Conservation (phyloP, 1,284 basidiomycete species). For the Microbotryum silenes-acaulis region DNA sequence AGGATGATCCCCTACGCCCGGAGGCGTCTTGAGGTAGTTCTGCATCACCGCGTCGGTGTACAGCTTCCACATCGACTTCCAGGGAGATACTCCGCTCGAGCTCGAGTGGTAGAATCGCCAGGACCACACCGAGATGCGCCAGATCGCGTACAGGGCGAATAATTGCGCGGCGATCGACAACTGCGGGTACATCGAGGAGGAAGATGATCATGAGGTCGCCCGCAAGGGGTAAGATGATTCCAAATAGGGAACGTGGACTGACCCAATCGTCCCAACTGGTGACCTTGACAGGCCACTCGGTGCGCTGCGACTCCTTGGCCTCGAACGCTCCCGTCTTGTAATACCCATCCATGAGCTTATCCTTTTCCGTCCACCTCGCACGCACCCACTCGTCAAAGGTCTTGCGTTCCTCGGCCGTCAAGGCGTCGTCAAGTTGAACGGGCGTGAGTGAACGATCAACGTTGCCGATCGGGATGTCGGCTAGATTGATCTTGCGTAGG, state of each 20-base stretch:
- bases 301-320: constrained; percentile 2
- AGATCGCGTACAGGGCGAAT: background rate
- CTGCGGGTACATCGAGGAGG: background rate
- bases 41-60: background rate
- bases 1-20: too few species aligned
- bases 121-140: background rate
- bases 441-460: background rate
- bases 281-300: background rate
- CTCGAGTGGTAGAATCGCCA: background rate
- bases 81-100: background rate
- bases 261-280: constrained; percentile 9
- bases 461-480: background rate
- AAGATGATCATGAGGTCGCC: background rate
- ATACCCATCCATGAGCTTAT: constrained; percentile 59
- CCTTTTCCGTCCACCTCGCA: constrained; percentile 73
- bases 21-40: background rate
- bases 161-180: background rate
- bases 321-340: constrained; percentile 41
- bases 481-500: constrained; percentile 66
- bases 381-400: constrained; percentile 75
- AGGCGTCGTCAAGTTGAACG: constrained; percentile 42
- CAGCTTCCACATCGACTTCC: background rate
- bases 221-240: too few species aligned
- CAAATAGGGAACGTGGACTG: background rate
- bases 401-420: constrained; percentile 58